Evolutionary conservation across 2,329 filamentous ascomycete species (phyloP).

Genomic region (Penicillium aurantiogriseum): DNA sequence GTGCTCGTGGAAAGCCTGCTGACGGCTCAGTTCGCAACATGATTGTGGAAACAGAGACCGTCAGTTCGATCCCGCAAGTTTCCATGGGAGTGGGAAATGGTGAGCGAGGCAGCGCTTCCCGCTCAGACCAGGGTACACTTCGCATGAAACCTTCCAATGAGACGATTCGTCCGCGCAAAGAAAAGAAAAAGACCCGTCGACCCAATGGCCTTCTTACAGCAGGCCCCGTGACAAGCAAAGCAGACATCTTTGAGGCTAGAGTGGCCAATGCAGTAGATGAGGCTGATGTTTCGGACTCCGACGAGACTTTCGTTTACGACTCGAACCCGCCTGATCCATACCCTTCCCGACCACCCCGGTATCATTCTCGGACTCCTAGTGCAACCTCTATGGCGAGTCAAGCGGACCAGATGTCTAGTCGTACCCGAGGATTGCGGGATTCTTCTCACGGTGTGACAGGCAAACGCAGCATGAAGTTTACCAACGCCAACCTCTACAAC

Average conservation of each 20-base stretch:
- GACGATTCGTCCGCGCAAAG: slow-evolving; percentile 90
- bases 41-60: slow-evolving; percentile 97
- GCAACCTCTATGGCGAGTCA: slow-evolving; percentile 70
- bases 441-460: slow-evolving; percentile 61
- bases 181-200: slow-evolving; percentile 83
- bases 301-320: slow-evolving; percentile 98
- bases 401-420: slow-evolving; percentile 46
- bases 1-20: slow-evolving; percentile 63
- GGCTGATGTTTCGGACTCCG: slow-evolving; percentile 92
- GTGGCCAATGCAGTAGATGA: slow-evolving; percentile 95
- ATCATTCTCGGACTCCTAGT: slow-evolving; percentile 92
- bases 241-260: slow-evolving; percentile 96
- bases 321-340: slow-evolving; percentile 75
- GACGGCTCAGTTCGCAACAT: slow-evolving; percentile 84
- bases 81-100: slow-evolving; percentile 63
- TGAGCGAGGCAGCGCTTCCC: slow-evolving; percentile 57
- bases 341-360: slow-evolving; percentile 63
- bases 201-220: slow-evolving; percentile 53
- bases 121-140: slow-evolving; percentile 68
- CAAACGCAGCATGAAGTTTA: slow-evolving; percentile 97
- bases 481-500: slow-evolving; percentile 63
- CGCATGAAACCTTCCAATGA: slow-evolving; percentile 89
- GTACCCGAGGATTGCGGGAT: slow-evolving; percentile 67
- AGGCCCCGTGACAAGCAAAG: slow-evolving; percentile 77
- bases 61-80: slow-evolving; percentile 83